Percentiles rank a stretch among this genome's conserved stretches.
phyloP scores from a whole-genome alignment of 208 protist species.

The Trypanosoma grayi region DNA sequence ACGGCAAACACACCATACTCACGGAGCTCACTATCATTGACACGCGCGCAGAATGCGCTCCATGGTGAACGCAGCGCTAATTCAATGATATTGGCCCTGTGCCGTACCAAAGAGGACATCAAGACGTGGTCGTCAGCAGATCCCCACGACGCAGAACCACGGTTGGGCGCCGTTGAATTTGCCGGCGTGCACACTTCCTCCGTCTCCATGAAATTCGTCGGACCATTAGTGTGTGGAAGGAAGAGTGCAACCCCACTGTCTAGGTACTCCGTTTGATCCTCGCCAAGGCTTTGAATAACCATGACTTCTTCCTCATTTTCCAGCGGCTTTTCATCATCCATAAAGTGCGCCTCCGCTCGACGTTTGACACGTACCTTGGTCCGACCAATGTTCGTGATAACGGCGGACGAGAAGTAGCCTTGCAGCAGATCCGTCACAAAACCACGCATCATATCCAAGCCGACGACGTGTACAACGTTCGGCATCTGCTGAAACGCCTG shows the following conservation, averaged over 20 bases:
- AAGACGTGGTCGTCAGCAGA: not conserved
- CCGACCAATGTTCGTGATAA: conserved; percentile 18
- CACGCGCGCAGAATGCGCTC: conserved; percentile 24
- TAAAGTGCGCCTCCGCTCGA: conserved; percentile 31
- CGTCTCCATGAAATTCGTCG: no score
- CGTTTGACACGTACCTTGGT: conserved; percentile 44
- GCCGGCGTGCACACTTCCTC: no score
- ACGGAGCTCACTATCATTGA: conserved; percentile 18
- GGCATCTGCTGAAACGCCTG: conserved; percentile 59
- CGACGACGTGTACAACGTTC: conserved; percentile 69
- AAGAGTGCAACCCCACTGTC: no score
- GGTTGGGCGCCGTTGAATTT: no score
- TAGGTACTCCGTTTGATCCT: no score
- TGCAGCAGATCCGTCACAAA: conserved; percentile 70
- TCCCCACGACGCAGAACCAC: not conserved
- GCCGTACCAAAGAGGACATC: not conserved
- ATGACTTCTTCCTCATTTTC: not conserved
- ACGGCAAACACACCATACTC: conserved; percentile 20
- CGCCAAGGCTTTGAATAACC: not conserved
- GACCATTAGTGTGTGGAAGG: no score
- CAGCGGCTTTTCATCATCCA: conserved; percentile 15
- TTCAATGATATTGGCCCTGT: conserved; percentile 7
- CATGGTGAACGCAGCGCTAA: conserved; percentile 11
- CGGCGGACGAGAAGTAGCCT: conserved; percentile 24
- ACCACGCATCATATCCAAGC: conserved; percentile 63